Conservation (phyloP, 768 basidiomycete genomes). For the Boletellus emodensis region DNA sequence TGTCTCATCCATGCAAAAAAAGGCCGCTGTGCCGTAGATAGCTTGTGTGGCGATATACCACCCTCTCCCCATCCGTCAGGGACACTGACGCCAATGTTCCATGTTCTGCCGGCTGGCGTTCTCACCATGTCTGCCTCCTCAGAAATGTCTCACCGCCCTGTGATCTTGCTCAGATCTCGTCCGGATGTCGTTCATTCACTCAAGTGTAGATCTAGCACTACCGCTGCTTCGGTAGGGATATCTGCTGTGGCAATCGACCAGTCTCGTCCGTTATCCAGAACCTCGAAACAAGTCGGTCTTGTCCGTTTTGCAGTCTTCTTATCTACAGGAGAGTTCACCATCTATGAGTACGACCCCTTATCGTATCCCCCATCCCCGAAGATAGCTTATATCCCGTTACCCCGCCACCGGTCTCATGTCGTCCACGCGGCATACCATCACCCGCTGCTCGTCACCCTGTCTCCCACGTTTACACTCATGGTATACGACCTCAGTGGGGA, state of each 20-base stretch:
- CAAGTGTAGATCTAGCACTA: conserved; percentile 38
- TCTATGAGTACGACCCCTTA: conserved; percentile 52
- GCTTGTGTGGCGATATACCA: conserved; percentile 16
- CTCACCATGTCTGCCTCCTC: conserved; percentile 58
- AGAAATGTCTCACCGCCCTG: conserved; percentile 20
- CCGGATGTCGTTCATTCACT: conserved; percentile 36
- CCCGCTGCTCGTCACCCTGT: conserved; percentile 70
- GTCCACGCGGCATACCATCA: conserved; percentile 73
- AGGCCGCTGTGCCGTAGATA: conserved; percentile 64
- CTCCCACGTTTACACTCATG: conserved; percentile 61
- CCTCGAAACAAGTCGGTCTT: conserved; percentile 25
- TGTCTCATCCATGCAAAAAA: conserved; percentile 20
- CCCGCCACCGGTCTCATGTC: conserved; percentile 43
- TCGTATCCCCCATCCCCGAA: conserved; percentile 38
- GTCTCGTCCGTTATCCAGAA: conserved; percentile 47
- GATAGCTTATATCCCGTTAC: conserved; percentile 46
- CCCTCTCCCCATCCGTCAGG: background rate
- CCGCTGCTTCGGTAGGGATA: conserved; percentile 38
- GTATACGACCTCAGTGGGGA: conserved; percentile 66
- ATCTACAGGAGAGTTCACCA: conserved; percentile 62
- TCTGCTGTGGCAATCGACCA: conserved; percentile 74
- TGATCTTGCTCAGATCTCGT: conserved; percentile 21
- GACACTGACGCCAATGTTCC: conserved; percentile 18
- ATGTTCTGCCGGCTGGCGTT: conserved; percentile 57
- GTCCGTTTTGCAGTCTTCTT: conserved; percentile 56